phyloP scores from a whole-genome alignment of 148 eudicot species.

The Nyssa sinensis region DNA sequence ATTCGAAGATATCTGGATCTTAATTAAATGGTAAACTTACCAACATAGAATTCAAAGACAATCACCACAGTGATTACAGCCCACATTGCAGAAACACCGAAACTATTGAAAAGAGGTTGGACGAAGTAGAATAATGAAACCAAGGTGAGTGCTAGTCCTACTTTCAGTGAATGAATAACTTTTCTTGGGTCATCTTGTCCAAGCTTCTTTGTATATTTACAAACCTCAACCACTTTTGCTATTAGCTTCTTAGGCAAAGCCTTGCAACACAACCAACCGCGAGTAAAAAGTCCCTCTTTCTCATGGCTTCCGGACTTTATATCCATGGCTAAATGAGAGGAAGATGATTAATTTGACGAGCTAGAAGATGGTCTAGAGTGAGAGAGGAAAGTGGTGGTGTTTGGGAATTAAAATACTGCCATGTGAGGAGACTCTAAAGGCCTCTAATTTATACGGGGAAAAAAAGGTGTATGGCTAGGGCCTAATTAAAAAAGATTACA shows the following conservation, averaged over 20 bases:
- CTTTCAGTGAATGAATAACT: constrained; percentile 63
- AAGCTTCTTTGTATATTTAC: constrained; percentile 21
- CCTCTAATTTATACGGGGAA: neutral
- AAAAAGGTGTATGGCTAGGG: neutral
- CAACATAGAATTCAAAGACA: constrained; percentile 72
- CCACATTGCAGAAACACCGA: constrained; percentile 74
- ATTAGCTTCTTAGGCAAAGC: constrained; percentile 19
- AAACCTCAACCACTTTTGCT: constrained; percentile 16
- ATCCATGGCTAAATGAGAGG: constrained; percentile 14
- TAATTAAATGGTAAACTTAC: no score
- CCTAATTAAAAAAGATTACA: no score
- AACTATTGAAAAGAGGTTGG: constrained; percentile 54
- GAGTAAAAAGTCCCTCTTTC: neutral
- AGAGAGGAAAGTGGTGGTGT: neutral
- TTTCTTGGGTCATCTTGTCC: constrained; percentile 78
- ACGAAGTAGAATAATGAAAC: constrained; percentile 71
- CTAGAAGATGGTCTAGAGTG: neutral
- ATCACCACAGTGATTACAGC: constrained; percentile 85
- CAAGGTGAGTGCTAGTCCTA: constrained; percentile 59
- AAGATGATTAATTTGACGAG: neutral
- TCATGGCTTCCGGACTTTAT: neutral
- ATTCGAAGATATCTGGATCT: neutral
- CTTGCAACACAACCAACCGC: constrained; percentile 16
- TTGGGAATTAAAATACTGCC: neutral
- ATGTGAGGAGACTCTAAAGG: neutral